Conservation (phyloP, 2,329 filamentous ascomycete species). For the Botrytis paeoniae region DNA sequence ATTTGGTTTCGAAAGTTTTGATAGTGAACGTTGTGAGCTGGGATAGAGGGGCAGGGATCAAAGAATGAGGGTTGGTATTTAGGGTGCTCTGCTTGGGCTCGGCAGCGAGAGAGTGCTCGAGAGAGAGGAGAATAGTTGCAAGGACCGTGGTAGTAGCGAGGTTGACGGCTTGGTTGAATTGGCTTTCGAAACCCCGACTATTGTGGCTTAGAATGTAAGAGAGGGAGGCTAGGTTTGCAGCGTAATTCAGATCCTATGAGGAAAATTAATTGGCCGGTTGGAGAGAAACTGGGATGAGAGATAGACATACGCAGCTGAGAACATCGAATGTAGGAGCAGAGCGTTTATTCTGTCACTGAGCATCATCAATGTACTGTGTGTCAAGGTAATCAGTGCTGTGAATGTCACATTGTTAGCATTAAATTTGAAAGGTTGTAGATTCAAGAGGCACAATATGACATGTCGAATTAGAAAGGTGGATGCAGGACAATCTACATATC, state of each 20-base stretch:
- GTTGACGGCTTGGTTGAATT: not conserved
- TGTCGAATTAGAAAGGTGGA: not conserved
- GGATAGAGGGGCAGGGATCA: not conserved
- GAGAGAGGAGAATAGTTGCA: not conserved
- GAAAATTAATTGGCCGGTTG: not conserved
- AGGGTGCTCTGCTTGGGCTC: not conserved
- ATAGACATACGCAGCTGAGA: not conserved
- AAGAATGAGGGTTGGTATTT: not conserved
- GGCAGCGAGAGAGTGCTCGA: not conserved
- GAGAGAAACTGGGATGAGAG: not conserved
- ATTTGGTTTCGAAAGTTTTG: not conserved
- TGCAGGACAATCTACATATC: not conserved
- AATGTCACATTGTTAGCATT: not conserved
- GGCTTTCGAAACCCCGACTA: fast-evolving
- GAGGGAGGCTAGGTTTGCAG: not conserved
- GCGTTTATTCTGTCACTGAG: not conserved
- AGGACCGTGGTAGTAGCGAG: not conserved
- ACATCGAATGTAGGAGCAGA: not conserved
- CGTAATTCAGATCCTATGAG: not conserved
- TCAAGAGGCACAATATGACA: not conserved
- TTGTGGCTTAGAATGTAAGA: not conserved
- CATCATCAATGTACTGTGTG: not conserved
- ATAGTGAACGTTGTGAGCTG: not conserved
- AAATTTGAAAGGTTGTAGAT: not conserved
- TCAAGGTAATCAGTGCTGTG: not conserved